These are phyloP conservation scores for Quaeritorhiza haematococci DNA, from an alignment of 371 early-diverging fungal genomes.

Conservation along the genomic window DNA sequence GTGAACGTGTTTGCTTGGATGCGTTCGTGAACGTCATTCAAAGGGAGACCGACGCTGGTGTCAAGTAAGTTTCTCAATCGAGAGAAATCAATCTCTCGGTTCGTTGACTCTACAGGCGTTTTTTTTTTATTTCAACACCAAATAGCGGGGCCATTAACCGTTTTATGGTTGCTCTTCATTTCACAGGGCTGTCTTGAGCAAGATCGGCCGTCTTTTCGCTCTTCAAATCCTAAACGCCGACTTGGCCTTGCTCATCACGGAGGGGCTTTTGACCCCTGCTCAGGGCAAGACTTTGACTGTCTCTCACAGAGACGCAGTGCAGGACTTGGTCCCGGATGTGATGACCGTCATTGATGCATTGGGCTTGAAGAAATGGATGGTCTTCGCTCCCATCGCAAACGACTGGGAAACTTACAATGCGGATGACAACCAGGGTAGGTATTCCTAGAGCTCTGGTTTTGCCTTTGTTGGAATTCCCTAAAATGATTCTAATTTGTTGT, in stretches of 20 bases:
- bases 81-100: neutral
- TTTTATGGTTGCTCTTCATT: constrained; percentile 1
- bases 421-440: constrained; percentile 49
- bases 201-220: constrained; percentile 44
- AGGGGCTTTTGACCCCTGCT: constrained; percentile 38
- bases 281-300: constrained; percentile 34
- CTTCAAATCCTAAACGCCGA: constrained; percentile 40
- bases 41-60: constrained; percentile 22
- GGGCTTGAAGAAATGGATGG: constrained; percentile 48
- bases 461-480: no score
- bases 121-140: neutral
- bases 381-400: constrained; percentile 63
- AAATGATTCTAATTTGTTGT: no score
- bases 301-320: constrained; percentile 35
- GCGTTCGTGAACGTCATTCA: constrained; percentile 35
- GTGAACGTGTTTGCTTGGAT: constrained; percentile 60
- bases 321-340: constrained; percentile 39
- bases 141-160: no score
- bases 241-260: constrained; percentile 50
- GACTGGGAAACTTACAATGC: constrained; percentile 61
- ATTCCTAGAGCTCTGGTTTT: no score
- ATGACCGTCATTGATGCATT: constrained; percentile 47
- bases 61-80: constrained; percentile 19
- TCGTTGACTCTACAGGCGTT: neutral
- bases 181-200: constrained; percentile 9